A percentile compares a stretch with the other conserved stretches of the same genome.
These are phyloP conservation scores for Thecamonas trahens DNA, from an alignment of 78 protist species.

Conservation along the genomic window DNA sequence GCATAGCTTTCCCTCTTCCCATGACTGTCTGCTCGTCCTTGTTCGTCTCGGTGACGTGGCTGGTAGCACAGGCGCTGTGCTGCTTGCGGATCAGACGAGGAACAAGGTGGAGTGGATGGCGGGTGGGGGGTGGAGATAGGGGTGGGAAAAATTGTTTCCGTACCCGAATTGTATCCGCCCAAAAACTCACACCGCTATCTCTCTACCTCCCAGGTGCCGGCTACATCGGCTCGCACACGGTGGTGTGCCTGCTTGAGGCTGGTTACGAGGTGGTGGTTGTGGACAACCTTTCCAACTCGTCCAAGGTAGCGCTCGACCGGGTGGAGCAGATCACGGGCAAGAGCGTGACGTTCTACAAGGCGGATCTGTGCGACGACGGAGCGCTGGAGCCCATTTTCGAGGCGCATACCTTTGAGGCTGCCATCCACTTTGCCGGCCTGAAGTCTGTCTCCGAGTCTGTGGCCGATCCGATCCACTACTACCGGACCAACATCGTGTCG, in stretches of 20 bases:
- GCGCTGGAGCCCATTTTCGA: conserved; percentile 46
- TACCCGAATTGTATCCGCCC: too few species aligned
- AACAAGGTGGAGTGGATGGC: too few species aligned
- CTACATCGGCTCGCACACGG: conserved; percentile 93
- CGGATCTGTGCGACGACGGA: conserved; percentile 52
- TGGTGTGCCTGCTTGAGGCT: conserved; percentile 52
- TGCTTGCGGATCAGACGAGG: too few species aligned
- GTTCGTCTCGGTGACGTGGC: too few species aligned
- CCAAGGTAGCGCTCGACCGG: conserved; percentile 26
- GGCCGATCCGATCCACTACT: conserved; percentile 89
- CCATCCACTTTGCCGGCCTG: conserved; percentile 89
- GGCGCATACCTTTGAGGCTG: conserved; percentile 19
- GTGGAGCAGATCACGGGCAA: conserved; percentile 65
- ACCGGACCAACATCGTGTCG: conserved; percentile 83
- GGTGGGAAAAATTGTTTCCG: too few species aligned
- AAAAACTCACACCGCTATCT: too few species aligned
- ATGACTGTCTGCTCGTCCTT: too few species aligned
- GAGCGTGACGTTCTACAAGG: conserved; percentile 8
- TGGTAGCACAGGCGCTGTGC: too few species aligned
- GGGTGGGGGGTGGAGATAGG: too few species aligned
- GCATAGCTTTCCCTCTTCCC: too few species aligned
- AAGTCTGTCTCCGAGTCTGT: too few species aligned
- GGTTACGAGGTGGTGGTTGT: conserved; percentile 80
- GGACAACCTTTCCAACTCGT: conserved; percentile 78
- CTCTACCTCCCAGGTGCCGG: too few species aligned